Base-by-base conservation (phyloP, 1,284 basidiomycete species). In the Ganoderma lucidum region DNA sequence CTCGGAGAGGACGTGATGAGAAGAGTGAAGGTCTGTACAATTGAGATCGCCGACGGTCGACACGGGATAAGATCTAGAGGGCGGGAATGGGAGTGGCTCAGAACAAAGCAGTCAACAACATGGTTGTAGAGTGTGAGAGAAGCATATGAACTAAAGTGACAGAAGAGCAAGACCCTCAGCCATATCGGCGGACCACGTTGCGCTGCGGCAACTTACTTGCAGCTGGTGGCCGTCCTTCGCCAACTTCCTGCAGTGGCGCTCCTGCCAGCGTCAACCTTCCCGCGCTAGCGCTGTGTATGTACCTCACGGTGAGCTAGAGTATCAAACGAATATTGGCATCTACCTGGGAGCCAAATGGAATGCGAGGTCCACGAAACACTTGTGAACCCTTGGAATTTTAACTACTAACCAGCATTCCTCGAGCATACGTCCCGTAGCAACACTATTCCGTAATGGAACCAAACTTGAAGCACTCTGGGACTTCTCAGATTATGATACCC, bases 41-140 rank as follows among this genome's bases (percentile, higher is more conserved):
- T 35, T 35, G 35, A 41, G 19, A n/a, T 39, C 48, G 19, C 62
- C 48, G 23, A 28, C 32, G 12, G 45, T 53, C 62, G 45, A 30
- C 8, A 41, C 41, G 6, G 30, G 61, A 28, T 30, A 45, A 56
- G 53, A 56, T 30, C 14, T 23, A 23, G 23, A 23, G 23, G 23
- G 53, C 14, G 53, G 28, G 30, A n/a, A 39, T 41, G 12, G 28
- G 19, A 55, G 64, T 64, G 70, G 70, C 70, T 68, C 64, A 68
- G 70, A 59, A 62, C 56, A 58, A 63, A 64, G 70, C 64, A 41
- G 14, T 2, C 30, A 41, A 35, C 28, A n/a, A 1, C 39, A 39
- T 41, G 23, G n/a, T 59, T 17, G 10, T 12, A 19, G 58, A 23
- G 1, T 17, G 23, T 2, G 8, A 59, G 37, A 3, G 58, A 6